These are phyloP conservation scores for Ogataea naganishii DNA, from an alignment of 805 yeast species.

Conservation along the genomic window DNA sequence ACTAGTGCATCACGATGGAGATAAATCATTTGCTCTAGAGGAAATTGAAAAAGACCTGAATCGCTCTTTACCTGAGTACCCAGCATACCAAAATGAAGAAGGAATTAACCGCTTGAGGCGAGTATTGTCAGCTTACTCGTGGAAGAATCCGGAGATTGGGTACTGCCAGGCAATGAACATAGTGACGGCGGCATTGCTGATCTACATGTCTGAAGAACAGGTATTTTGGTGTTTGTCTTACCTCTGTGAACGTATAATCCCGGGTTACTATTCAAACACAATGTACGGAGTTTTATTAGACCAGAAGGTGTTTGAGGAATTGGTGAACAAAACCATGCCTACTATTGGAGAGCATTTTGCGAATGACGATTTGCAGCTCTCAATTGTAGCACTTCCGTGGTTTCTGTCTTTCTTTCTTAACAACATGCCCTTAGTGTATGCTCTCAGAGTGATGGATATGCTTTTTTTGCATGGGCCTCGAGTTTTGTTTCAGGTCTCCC, in stretches of 20 bases:
- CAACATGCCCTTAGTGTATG: conserved; percentile 91
- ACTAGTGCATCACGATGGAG: conserved; percentile 51
- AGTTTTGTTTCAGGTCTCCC: conserved; percentile 84
- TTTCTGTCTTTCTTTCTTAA: conserved; percentile 82
- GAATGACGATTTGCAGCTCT: conserved; percentile 77
- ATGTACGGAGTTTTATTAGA: conserved; percentile 96
- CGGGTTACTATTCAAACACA: conserved; percentile 93
- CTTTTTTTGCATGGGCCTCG: conserved; percentile 85
- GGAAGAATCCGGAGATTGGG: conserved; percentile 96
- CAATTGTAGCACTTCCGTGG: conserved; percentile 95
- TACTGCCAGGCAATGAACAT: conserved; percentile 99
- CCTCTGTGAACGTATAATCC: conserved; percentile 77
- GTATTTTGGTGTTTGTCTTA: conserved; percentile 88
- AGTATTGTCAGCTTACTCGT: conserved; percentile 88
- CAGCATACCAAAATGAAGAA: conserved; percentile 81
- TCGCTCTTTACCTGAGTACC: conserved; percentile 90
- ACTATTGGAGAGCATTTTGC: conserved; percentile 74
- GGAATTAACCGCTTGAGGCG: conserved; percentile 82
- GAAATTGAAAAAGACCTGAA: conserved; percentile 95
- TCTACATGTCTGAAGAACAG: conserved; percentile 91
- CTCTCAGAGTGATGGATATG: conserved; percentile 85
- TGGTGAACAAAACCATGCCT: conserved; percentile 88
- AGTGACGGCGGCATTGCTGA: conserved; percentile 68
- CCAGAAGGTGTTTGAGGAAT: conserved; percentile 85
- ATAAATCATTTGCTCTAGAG: conserved; percentile 77